Conservation (phyloP, 2,329 filamentous ascomycete species). For the Tricladium varicosporioides region DNA sequence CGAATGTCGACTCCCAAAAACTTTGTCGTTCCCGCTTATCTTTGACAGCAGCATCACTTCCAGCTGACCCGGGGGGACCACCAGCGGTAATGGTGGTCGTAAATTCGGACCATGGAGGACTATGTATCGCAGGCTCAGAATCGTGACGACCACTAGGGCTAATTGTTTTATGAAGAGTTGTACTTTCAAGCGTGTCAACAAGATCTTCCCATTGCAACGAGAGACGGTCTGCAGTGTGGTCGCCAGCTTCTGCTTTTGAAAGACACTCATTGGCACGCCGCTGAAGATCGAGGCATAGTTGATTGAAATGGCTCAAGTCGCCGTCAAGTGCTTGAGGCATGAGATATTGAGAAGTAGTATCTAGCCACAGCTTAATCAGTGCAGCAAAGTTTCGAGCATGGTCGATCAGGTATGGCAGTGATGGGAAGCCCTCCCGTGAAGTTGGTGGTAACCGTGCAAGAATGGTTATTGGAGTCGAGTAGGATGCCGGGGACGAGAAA, state of each 20-base stretch:
- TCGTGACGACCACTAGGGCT: constrained; percentile 8
- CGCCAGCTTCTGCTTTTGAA: constrained; percentile 28
- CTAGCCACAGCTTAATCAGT: constrained; percentile 78
- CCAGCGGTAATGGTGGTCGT: constrained; percentile 12
- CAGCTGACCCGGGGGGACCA: constrained; percentile 22
- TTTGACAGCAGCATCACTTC: constrained; percentile 21
- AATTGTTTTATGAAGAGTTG: constrained; percentile 16
- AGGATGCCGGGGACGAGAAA: constrained; percentile 72
- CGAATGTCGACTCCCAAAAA: constrained; percentile 35
- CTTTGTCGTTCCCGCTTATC: constrained; percentile 30
- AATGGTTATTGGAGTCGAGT: constrained; percentile 90
- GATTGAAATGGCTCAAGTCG: constrained; percentile 32
- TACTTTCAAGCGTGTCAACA: constrained; percentile 24
- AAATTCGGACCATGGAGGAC: constrained; percentile 5
- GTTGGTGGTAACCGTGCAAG: constrained; percentile 75
- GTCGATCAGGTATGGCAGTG: constrained; percentile 89
- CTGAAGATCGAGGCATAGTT: constrained; percentile 32
- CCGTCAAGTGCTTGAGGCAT: constrained; percentile 25
- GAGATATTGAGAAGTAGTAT: constrained; percentile 39
- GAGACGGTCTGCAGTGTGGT: constrained; percentile 23
- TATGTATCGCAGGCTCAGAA: constrained; percentile 13
- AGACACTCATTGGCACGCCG: constrained; percentile 34
- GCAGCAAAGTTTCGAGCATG: constrained; percentile 81
- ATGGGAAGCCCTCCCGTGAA: constrained; percentile 88
- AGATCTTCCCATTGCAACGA: constrained; percentile 31